Base-by-base conservation (phyloP, 2,329 filamentous ascomycete species). In the Coniochaeta ligniaria region DNA sequence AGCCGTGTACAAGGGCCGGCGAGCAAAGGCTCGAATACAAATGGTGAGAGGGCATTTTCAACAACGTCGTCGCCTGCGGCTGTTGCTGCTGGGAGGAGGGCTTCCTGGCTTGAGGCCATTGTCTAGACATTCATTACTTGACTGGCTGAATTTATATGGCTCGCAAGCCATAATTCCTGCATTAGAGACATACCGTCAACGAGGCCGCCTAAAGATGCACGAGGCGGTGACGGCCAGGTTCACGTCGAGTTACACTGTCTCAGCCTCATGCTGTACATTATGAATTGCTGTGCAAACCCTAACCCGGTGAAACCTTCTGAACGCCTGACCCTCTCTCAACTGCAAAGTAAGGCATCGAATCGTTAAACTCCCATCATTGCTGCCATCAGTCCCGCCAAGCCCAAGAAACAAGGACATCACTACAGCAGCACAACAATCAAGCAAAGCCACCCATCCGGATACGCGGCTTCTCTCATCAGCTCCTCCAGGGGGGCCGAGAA, bases 391-490 rank as follows among this genome's bases (percentile, higher is more conserved):
- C n/a, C 28, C 12, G 6, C 35, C 28, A 36, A 35, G 3, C 12
- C 2, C 16, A 35, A 57, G 5, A 22, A 22, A 20, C 31, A 57
- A 57, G 4, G 17, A 36, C 56, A n/a, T 12, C 36, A 28, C 56
- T 58, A 77, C 70, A 92, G 80, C 78, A 96, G 88, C 22, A 87
- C 82, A 6, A 97, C 83, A 59, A 92, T 90, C 47, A 97, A 75
- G 73, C 92, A 91, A 28, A 96, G 74, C 89, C 93, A 99, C 0
- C 95, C 95, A 75, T 99, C 95, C 0, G 92, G 87, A 78, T 97
- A 98, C 1, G 91, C 86, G 4, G 90, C 89, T 69, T 89, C 89
- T 60, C 87, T 83, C 75, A 95, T 90, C 61, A 99, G 73, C 55
- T 97, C 94, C 69, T 92, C 90, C 20, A 99, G 74, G 26, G 87